Evolutionary conservation across 129 eudicot genomes (phyloP), one percentile per base, ranked within the genome.

Genomic region (Pulicaria dysenterica): DNA sequence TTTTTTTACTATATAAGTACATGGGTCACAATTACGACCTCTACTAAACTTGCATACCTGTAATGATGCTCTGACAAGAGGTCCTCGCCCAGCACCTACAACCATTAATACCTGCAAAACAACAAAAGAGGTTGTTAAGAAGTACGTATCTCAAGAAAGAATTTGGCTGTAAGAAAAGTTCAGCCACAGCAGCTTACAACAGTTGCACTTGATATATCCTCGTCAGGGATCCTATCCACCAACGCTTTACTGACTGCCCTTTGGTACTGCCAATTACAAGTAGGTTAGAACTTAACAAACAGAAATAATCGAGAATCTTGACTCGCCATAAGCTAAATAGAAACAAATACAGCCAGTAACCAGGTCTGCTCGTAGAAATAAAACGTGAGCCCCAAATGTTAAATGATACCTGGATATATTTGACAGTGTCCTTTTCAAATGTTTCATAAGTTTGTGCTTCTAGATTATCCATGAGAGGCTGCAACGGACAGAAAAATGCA

Each of bases 361-460:
- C 31, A 51, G 5, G 39, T 16, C 38, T 42, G 16, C 16, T 44
- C 19, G 15, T 2, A 36, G 6, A 48, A 43, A 15, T 12, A 44
- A 5, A 58, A 77, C 45, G 5, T 17, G 12, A 19, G 10, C 5
- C 64, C 42, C n/a, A 76, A 44, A 24, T 45, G 43, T 6, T 53
- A 59, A 48, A 16, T 19, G 49, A 73, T 82, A 95, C 99, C 91
- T 90, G 97, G 57, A 80, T 83, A 82, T 95, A 95, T 79, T 90
- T 90, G 68, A 78, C 84, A 31, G 89, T 86, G 71, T 95, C 99
- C 65, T 90, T 90, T 71, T 95, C 99, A 64, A 95, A 95, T 47
- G 86, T 88, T 85, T 95, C 99, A 72, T 95, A 95, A 5, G 99
- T 95, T 81, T 95, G 99, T 56, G 99, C 99, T 85, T 95, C 99